Conservation (phyloP, 2,329 filamentous ascomycete genomes). For the Zymoseptoria passerinii region DNA sequence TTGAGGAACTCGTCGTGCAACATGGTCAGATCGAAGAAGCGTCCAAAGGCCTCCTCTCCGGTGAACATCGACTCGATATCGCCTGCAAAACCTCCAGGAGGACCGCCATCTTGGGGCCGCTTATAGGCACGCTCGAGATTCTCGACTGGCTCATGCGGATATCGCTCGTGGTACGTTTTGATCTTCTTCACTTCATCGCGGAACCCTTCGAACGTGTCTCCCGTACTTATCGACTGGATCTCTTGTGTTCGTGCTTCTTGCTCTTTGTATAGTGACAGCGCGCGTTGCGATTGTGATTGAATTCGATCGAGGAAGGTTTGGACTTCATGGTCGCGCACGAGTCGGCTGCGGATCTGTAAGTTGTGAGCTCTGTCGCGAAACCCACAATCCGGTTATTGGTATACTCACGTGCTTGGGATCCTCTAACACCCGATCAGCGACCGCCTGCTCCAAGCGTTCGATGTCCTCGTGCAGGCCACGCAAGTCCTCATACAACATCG, state of each 20-base stretch:
- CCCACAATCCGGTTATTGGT: neutral
- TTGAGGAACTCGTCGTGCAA: constrained; percentile 87
- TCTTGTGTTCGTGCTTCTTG: constrained; percentile 66
- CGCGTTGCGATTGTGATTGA: constrained; percentile 70
- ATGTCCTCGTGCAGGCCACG: constrained; percentile 92
- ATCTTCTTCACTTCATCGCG: constrained; percentile 75
- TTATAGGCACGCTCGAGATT: constrained; percentile 92
- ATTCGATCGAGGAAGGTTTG: constrained; percentile 79
- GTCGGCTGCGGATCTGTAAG: constrained; percentile 69
- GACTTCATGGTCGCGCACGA: constrained; percentile 89
- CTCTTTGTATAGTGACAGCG: constrained; percentile 80
- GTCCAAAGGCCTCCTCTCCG: constrained; percentile 86
- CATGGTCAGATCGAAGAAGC: constrained; percentile 80
- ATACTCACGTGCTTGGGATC: constrained; percentile 74
- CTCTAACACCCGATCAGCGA: constrained; percentile 79
- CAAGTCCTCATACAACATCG: constrained; percentile 84
- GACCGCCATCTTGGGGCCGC: constrained; percentile 50
- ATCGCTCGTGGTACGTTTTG: constrained; percentile 79
- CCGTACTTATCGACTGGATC: constrained; percentile 72
- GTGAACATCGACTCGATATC: constrained; percentile 89
- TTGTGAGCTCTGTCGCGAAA: constrained; percentile 14
- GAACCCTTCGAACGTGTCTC: constrained; percentile 84
- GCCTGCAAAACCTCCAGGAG: constrained; percentile 38
- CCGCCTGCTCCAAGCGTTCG: constrained; percentile 88
- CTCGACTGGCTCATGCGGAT: constrained; percentile 90